Evolutionary conservation across 108 stramenopile species (phyloP), one percentile per base, ranked within the genome.

Genomic region (Mayamaea pseudoterrestris): DNA sequence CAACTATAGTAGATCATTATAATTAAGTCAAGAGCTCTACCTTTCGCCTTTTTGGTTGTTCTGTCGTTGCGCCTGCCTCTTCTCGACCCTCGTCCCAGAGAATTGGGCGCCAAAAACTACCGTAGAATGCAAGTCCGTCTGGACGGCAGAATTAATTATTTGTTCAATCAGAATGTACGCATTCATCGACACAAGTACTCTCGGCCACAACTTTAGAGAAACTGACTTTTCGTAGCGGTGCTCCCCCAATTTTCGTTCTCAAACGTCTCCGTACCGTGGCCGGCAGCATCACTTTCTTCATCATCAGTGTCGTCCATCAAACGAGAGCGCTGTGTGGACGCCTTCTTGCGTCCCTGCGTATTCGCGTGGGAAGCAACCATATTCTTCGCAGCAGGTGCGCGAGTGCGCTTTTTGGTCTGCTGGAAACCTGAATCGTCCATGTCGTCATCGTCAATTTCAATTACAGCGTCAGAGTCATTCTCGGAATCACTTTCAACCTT

Each of bases 211-310:
- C 32, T 34, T 12, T 11, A 39, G 5, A 18, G 20, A 3, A 51
- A 16, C 37, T 51, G 50, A 32, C 50, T 51, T 22, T 36, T 2
- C 2, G 50, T 51, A 12, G 31, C 34, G 12, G 50, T 36, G 31
- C 35, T 32, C 12, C 50, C 50, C 50, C 50, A 51, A 36, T 51
- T 36, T 35, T 51, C 50, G 21, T n/a, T n/a, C n/a, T 51, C 50
- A 8, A 51, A 26, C 35, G 35, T 36, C 30, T 35, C 34, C 14
- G 31, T 3, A 5, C 12, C 3, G 31, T 51, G n/a, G 8, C 12
- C 37, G 21, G 35, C 60, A 26, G 46, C 65, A 22, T 51, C 60
- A 40, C 27, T 44, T 14, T 67, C 56, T 8, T 71, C 65, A 17
- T 65, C 63, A 26, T 60, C 59, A 23, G 24, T 54, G 50, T 60